A percentile compares a stretch with the other conserved stretches of the same genome.
Evolutionary conservation across 2,329 filamentous ascomycete species (phyloP).

Genomic region (Xylariomycetidae sp.): DNA sequence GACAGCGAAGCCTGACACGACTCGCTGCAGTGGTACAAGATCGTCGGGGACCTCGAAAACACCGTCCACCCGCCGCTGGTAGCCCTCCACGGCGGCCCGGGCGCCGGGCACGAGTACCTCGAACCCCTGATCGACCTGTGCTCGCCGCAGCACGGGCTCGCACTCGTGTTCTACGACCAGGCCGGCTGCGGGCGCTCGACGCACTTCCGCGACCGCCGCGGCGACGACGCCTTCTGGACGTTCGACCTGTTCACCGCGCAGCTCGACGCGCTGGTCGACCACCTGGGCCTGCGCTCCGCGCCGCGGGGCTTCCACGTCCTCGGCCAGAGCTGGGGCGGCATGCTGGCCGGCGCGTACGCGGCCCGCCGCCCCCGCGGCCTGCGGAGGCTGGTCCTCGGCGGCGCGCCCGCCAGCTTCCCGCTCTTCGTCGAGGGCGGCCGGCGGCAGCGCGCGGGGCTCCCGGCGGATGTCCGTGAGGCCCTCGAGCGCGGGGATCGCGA

Average conservation of each 20-base stretch:
- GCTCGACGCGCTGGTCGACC: slow-evolving; percentile 16
- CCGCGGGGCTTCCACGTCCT: slow-evolving; percentile 11
- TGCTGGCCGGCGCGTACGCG: slow-evolving; percentile 15
- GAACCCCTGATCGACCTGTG: slow-evolving; percentile 52
- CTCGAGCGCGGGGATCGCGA: slow-evolving; percentile 9
- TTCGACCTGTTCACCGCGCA: slow-evolving; percentile 17
- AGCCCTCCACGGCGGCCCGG: slow-evolving; percentile 14
- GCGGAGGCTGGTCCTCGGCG: slow-evolving; percentile 13
- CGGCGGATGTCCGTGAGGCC: slow-evolving; percentile 10
- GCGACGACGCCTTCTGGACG: slow-evolving; percentile 21
- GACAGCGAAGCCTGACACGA: neutral
- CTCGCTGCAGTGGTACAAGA: slow-evolving; percentile 3
- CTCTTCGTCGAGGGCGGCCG: slow-evolving; percentile 12
- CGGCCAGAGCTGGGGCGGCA: slow-evolving; percentile 18
- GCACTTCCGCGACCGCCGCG: slow-evolving; percentile 36
- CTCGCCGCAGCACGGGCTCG: slow-evolving; percentile 2
- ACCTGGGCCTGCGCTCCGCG: slow-evolving; percentile 7
- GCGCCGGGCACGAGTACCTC: slow-evolving; percentile 51
- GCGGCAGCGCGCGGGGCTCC: slow-evolving; percentile 13
- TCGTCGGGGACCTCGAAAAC: neutral
- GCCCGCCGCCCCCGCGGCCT: slow-evolving; percentile 12
- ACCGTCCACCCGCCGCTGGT: slow-evolving; percentile 5
- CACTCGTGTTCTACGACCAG: slow-evolving; percentile 43
- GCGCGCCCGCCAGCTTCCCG: slow-evolving; percentile 19
- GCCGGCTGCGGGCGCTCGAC: slow-evolving; percentile 43